Base-by-base conservation (phyloP, 2,329 filamentous ascomycete genomes). In the Septoria petroselini region DNA sequence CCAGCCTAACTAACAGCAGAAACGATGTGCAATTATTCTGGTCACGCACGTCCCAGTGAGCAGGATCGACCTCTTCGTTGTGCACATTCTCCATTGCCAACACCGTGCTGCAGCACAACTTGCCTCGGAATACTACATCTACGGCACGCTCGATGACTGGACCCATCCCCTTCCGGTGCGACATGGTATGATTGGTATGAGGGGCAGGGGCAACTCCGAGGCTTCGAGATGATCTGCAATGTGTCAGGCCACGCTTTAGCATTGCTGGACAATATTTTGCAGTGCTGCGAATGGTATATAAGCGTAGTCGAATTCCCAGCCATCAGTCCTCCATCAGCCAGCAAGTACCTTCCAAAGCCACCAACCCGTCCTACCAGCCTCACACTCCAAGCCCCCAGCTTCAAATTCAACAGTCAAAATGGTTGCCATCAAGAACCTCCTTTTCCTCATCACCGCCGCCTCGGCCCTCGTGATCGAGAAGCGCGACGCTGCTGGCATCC, bases 361-460 rank as follows among this genome's bases (percentile, higher is more conserved):
- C 30, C 30, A 33, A 12, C 30, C 30, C 6, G 30, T 7, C 14
- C 30, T 33, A 33, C 30, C 30, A 33, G 14, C 30, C 30, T 33
- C 30, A 6, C 12, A 5, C 4, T n/a, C 12, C 30, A 33, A 33
- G 30, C 30, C n/a, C 30, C 30, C 5, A 33, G 30, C 30, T n/a
- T 15, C 14, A n/a, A 5, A 6, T n/a, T n/a, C 30, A 33, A 33
- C 30, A 33, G 30, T 34, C 38, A 54, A 48, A 14, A 55, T 55
- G 41, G 27, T 53, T 15, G 30, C 50, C 50, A 30, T 55, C 53
- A 50, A 46, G 44, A 46, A 53, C 41, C 25, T 55, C 46, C 15
- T 52, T 38, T 27, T 55, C 38, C 41, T 47, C 31, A 46, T 50
- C 11, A 27, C 42, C 11, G 27, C 45, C 33, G 46, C 41, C 34